Evolutionary conservation across 352 stramenopile genomes (phyloP), one percentile per base, ranked within the genome.

Genomic region (Phytophthora tubulina): DNA sequence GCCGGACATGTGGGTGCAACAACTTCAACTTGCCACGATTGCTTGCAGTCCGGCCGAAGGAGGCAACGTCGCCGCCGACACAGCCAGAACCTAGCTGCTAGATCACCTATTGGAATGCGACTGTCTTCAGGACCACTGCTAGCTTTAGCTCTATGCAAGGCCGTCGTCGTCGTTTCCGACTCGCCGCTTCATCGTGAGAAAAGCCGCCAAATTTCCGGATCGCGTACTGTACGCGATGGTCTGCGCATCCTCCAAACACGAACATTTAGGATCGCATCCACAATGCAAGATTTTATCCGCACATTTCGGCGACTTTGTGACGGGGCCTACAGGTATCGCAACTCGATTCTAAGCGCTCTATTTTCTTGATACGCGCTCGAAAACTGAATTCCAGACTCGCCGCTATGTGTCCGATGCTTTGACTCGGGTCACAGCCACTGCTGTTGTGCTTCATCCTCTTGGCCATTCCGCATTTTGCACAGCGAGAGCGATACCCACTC

Each of bases 391-490:
- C 50, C 51, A 38, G 39, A 4, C 14, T 41, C 49, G 4, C 35
- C 36, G n/a, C 51, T 58, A 31, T 33, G 51, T 15, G 32, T 31
- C 36, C n/a, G 31, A 45, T 14, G 49, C 31, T 36, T 53, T n/a
- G 3, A 15, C 14, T 41, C 7, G 49, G 15, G 31, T 21, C 21
- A 21, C 21, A 21, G 21, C 21, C 21, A 21, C 21, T 21, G 21
- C 21, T 21, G 21, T 21, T 21, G 21, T 21, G 31, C 49, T 39
- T 14, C 30, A 21, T 6, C 10, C 6, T 15, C 1, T 10, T 31
- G 6, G 17, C 30, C 66, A 73, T 73, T 64, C 59, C 61, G 42
- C 58, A 54, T 64, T 70, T 70, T 69, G 59, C 66, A 27, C 33
- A 53, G 17, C 27, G 32, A 45, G 4, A 64, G 14, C n/a, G 44